A percentile compares a stretch with the other conserved stretches of the same genome.
Conservation (phyloP, 2,329 filamentous ascomycete species). For the Penicillium expansum region DNA sequence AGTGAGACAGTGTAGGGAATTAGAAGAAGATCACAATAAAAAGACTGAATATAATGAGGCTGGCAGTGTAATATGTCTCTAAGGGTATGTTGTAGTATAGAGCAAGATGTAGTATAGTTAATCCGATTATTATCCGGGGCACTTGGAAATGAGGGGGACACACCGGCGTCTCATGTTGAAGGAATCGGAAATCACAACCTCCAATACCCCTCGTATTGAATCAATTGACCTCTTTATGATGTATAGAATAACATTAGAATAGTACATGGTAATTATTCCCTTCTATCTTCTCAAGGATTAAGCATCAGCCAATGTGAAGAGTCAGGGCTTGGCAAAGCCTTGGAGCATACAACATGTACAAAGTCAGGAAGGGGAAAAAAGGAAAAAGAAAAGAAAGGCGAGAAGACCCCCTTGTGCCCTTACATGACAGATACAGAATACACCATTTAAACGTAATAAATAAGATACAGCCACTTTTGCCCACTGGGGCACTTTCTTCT, state of each 20-base stretch:
- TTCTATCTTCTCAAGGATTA: neutral
- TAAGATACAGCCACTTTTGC: conserved; percentile 1
- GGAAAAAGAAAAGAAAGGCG: neutral
- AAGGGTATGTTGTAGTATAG: neutral
- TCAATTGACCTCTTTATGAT: neutral
- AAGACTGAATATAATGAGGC: neutral
- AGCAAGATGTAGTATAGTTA: neutral
- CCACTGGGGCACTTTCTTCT: conserved; percentile 4
- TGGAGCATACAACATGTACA: too few relatives aligned
- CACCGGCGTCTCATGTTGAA: conserved; percentile 11
- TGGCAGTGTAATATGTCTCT: neutral
- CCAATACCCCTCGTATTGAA: neutral
- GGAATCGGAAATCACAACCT: neutral
- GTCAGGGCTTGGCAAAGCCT: neutral
- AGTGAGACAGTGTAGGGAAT: neutral
- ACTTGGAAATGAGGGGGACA: conserved; percentile 6
- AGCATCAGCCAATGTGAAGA: conserved; percentile 3
- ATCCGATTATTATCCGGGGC: conserved; percentile 5
- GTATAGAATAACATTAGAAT: neutral
- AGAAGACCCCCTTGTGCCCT: conserved; percentile 1
- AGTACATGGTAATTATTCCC: neutral
- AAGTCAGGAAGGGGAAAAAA: neutral
- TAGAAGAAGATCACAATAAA: neutral
- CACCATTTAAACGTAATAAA: neutral
- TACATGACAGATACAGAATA: conserved; percentile 2